Base-by-base conservation (phyloP, 495 filamentous ascomycete species). In the Annulohypoxylon maeteangense region DNA sequence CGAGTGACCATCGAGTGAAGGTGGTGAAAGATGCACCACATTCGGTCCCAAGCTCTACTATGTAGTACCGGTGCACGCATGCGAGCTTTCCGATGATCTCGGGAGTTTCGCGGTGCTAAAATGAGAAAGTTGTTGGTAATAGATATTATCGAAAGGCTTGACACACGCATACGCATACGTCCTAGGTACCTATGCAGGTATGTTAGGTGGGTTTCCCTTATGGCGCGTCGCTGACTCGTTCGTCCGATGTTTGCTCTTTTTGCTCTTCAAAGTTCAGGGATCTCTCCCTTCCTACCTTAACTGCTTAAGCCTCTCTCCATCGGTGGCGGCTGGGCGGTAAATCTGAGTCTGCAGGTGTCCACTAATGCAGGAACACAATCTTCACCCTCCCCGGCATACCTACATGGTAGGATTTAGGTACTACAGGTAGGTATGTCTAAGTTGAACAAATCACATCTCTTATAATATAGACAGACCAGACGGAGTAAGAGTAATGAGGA, bases 301-400 rank as follows among this genome's bases (percentile, higher is more conserved):
- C 2, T n/a, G 8, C 32, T 36, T 10, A 65, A 60, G 40, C 22
- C 23, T 48, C 47, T 66, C 56, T 40, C 11, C 14, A 27, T 63
- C 29, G 31, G 60, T 68, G 64, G 70, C 70, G 60, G 70, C 16
- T 68, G 65, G 64, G 70, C 70, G 60, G 70, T n/a, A 72, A 68
- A 59, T 64, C 55, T 56, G 44, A 31, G 42, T 51, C 22, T 48
- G 64, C 61, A 69, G 40, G 54, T 20, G 25, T 25, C 48, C 65
- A 51, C 70, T 73, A 73, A 73, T 73, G 70, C 70, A 73, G 70
- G 70, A 73, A 73, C 70, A 69, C 60, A 66, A 55, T 59, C 44
- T 58, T 59, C 44, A 27, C 38, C 44, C 20, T 61, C 59, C 51
- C 58, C 47, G 22, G 10, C 23, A 29, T 11, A 47, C 14, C 23